Conservation (phyloP, 768 basidiomycete genomes). For the Termitomyces sp. region DNA sequence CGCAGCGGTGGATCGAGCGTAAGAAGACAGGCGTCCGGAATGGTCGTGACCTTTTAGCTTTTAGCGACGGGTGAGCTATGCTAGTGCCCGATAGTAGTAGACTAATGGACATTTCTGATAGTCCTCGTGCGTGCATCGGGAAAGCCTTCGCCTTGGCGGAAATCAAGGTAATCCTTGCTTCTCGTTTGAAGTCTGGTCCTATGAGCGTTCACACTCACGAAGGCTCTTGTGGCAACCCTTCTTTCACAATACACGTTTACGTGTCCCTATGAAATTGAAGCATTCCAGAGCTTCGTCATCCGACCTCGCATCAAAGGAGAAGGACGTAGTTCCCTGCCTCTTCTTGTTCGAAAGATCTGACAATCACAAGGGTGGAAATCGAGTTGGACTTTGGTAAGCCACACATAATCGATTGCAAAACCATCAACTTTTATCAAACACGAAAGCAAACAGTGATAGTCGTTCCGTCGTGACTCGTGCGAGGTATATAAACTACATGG, state of each 20-base stretch:
- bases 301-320: constrained; percentile 53
- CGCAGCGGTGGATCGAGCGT: constrained; percentile 56
- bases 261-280: constrained; percentile 46
- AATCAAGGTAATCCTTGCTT: constrained; percentile 41
- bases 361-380: neutral
- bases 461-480: neutral
- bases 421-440: neutral
- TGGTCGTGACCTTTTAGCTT: constrained; percentile 46
- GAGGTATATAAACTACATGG: constrained; percentile 9
- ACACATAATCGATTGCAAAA: neutral
- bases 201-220: neutral
- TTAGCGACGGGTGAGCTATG: constrained; percentile 48
- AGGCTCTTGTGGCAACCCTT: constrained; percentile 42
- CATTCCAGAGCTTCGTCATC: constrained; percentile 64
- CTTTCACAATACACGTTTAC: constrained; percentile 51
- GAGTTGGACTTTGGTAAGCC: neutral
- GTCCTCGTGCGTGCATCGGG: constrained; percentile 58
- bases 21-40: constrained; percentile 23
- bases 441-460: neutral
- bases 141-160: constrained; percentile 53
- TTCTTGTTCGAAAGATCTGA: constrained; percentile 39
- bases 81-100: neutral
- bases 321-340: constrained; percentile 49
- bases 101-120: constrained; percentile 17
- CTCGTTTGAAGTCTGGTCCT: neutral